These are phyloP conservation scores for Paramyrothecium sp. DNA, from an alignment of 2,329 filamentous ascomycete species.

Conservation along the genomic window DNA sequence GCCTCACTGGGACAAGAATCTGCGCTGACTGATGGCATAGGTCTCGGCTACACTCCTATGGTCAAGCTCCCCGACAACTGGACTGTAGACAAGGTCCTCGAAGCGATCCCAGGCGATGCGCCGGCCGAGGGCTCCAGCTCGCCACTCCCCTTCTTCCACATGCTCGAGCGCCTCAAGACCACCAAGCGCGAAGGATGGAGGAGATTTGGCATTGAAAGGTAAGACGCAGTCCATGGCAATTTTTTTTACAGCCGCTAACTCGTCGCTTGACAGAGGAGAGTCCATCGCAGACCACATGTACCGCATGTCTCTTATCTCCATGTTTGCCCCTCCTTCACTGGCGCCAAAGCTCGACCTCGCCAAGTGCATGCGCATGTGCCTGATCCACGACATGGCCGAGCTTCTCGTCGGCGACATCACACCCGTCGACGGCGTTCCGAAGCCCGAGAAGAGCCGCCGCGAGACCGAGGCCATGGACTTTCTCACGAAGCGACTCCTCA, in stretches of 20 bases:
- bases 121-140: constrained; percentile 62
- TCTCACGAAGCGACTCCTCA: constrained; percentile 71
- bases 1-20: not conserved
- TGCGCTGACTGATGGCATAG: constrained; percentile 6
- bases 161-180: constrained; percentile 91
- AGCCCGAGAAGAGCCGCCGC: constrained; percentile 83
- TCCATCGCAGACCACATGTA: constrained; percentile 99
- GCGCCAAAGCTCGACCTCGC: constrained; percentile 70
- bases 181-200: constrained; percentile 96
- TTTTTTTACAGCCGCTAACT: constrained; percentile 3
- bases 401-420: constrained; percentile 95
- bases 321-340: constrained; percentile 80
- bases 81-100: constrained; percentile 62
- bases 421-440: constrained; percentile 80
- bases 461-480: constrained; percentile 93
- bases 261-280: constrained; percentile 61
- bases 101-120: constrained; percentile 55
- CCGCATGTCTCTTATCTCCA: constrained; percentile 94
- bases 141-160: constrained; percentile 89
- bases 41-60: constrained; percentile 32
- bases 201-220: constrained; percentile 73
- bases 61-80: constrained; percentile 46
- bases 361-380: constrained; percentile 90
- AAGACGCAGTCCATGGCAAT: constrained; percentile 8
- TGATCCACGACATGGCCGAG: constrained; percentile 98